Conservation (phyloP, 169 alveolate species). For the Cyclospora cayetanensis region DNA sequence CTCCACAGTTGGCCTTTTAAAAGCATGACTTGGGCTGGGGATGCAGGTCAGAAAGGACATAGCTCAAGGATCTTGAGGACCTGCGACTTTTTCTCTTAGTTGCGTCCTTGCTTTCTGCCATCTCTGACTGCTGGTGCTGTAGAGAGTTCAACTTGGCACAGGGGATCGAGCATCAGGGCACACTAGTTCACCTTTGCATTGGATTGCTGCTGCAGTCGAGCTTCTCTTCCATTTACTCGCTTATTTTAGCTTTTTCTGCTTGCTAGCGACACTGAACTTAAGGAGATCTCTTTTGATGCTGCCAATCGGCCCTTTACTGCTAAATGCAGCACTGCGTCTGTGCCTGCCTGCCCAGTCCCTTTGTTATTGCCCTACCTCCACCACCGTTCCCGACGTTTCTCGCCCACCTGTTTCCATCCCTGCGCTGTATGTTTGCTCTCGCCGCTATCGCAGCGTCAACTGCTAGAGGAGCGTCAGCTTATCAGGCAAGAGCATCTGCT, state of each 20-base stretch:
- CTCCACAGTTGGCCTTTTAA: neutral
- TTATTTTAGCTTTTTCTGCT: neutral
- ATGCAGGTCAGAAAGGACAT: too few species aligned
- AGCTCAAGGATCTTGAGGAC: too few species aligned
- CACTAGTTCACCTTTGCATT: neutral
- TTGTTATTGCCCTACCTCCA: too few species aligned
- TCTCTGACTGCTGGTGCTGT: too few species aligned
- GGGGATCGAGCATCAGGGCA: neutral
- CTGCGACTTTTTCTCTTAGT: too few species aligned
- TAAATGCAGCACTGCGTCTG: too few species aligned
- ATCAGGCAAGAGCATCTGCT: neutral
- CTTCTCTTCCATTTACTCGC: neutral
- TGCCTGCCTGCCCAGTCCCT: too few species aligned
- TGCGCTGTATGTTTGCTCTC: neutral
- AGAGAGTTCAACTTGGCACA: too few species aligned
- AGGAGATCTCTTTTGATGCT: neutral
- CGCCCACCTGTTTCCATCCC: too few species aligned
- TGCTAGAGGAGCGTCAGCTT: conserved; percentile 12
- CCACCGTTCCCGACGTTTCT: too few species aligned
- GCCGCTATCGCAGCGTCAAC: neutral
- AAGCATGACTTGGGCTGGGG: too few species aligned
- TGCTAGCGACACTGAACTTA: neutral
- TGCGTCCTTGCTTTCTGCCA: too few species aligned
- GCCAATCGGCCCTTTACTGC: neutral
- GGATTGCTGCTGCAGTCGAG: neutral